Conservation (phyloP, 306 rosid genomes). For the Rosa lucieae region DNA sequence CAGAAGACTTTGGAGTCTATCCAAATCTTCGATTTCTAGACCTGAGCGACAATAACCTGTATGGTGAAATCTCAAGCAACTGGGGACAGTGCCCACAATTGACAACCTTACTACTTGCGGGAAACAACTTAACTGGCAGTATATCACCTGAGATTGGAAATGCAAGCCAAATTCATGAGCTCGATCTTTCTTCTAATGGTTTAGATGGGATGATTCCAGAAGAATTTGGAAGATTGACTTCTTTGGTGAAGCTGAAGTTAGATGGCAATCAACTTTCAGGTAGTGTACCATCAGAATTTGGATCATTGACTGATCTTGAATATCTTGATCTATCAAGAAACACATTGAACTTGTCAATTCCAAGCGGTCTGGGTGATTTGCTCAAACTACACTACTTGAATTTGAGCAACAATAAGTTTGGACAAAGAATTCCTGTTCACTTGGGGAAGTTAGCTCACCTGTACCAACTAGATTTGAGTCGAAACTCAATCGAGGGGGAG, state of each 20-base stretch:
- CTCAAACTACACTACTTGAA: not conserved
- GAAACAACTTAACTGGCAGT: constrained; percentile 3
- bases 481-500: not conserved
- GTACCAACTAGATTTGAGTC: not conserved
- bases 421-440: not conserved
- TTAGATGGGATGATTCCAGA: not conserved
- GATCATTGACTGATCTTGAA: not conserved
- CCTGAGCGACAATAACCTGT: constrained; percentile 21
- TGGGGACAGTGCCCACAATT: constrained; percentile 18
- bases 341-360: not conserved
- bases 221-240: not conserved
- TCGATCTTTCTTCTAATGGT: not conserved
- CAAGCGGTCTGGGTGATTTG: not conserved
- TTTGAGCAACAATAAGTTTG: not conserved
- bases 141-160: constrained; percentile 3
- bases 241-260: not conserved
- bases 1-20: constrained; percentile 40
- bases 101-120: not conserved
- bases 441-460: not conserved
- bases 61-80: constrained; percentile 19
- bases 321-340: not conserved
- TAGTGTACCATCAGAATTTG: not conserved
- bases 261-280: not conserved
- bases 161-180: not conserved
- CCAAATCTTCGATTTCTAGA: constrained; percentile 39